Base-by-base conservation (phyloP, 2,329 filamentous ascomycete genomes). In the Colletotrichum sp. region DNA sequence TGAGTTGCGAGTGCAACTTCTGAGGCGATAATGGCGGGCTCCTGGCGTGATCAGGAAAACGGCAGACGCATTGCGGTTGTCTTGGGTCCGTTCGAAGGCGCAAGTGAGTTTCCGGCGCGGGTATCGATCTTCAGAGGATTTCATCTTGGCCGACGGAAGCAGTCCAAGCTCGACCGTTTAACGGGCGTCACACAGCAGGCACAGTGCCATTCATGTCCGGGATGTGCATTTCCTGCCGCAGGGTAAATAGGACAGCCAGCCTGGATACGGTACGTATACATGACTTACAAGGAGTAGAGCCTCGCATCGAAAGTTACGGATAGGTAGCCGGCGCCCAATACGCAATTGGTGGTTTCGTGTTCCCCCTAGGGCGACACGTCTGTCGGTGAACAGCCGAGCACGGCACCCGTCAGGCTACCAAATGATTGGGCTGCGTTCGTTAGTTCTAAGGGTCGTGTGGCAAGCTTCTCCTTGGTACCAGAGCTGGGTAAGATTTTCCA, bases 401-500 rank as follows among this genome's bases (percentile, higher is more conserved):
- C n/a, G 44, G n/a, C 44, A 13, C 44, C 10, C 44, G n/a, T 52
- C 10, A 52, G 44, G 10, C 10, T 52, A 13, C 44, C 44, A 52
- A 52, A 34, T 10, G 59, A 24, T n/a, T 21, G 8, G 12, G 28
- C n/a, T 18, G 32, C 32, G n/a, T 39, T n/a, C 21, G 30, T 62
- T 32, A 5, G 59, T 21, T 24, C 28, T n/a, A 24, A 9, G 28
- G 59, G 59, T 62, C 59, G 59, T n/a, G 59, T 62, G 30, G 59
- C 44, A 52, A 52, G 44, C n/a, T 21, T 62, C 18, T 62, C 59
- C 57, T 12, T 60, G 16, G 16, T n/a, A 34, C n/a, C 28, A 13
- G 30, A 52, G 39, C 71, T 55, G 71, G 71, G 71, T 73, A 73
- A 73, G 64, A 62, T 73, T 73, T 72, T 73, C 71, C 71, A 26